These are phyloP conservation scores for Waltergamsia citrina DNA, from an alignment of 2,329 filamentous ascomycete species.

Conservation along the genomic window DNA sequence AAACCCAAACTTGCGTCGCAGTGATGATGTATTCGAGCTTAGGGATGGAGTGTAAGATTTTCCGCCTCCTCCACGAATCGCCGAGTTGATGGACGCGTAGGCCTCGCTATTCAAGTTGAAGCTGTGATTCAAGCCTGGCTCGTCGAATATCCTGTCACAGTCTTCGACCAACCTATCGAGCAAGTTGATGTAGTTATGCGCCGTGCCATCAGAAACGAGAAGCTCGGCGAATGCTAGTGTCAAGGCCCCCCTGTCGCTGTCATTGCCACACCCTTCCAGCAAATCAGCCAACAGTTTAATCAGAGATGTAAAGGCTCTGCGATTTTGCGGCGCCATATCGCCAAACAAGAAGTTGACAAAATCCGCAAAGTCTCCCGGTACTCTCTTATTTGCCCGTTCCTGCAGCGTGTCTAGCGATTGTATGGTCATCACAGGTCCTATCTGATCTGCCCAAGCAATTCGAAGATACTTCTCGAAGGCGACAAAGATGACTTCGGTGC, in stretches of 20 bases:
- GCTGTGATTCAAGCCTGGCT: constrained; percentile 33
- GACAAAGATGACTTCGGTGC: constrained; percentile 77
- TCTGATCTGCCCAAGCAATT: constrained; percentile 79
- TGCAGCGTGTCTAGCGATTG: constrained; percentile 68
- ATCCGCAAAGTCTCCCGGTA: constrained; percentile 64
- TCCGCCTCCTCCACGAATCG: constrained; percentile 37
- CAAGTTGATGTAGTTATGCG: constrained; percentile 78
- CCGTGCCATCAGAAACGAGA: constrained; percentile 65
- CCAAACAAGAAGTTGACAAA: constrained; percentile 56
- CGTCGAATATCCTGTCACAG: constrained; percentile 79
- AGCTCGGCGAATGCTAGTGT: constrained; percentile 86
- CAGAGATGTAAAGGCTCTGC: constrained; percentile 71
- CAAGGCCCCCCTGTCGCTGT: constrained; percentile 79
- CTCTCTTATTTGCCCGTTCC: constrained; percentile 51
- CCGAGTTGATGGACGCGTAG: constrained; percentile 51
- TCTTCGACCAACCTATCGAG: constrained; percentile 85
- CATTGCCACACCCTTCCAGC: constrained; percentile 81
- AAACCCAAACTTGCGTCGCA: constrained; percentile 77
- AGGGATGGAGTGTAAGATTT: constrained; percentile 65
- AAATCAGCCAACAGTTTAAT: constrained; percentile 82
- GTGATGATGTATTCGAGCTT: constrained; percentile 77
- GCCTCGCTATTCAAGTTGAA: constrained; percentile 24
- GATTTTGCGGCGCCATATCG: constrained; percentile 60
- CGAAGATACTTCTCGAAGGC: constrained; percentile 90
- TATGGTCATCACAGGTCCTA: constrained; percentile 73